Percentiles rank a stretch among this genome's conserved stretches.
phyloP scores from a whole-genome alignment of 1,284 basidiomycete species.

The Phylloboletellus chloephorus region DNA sequence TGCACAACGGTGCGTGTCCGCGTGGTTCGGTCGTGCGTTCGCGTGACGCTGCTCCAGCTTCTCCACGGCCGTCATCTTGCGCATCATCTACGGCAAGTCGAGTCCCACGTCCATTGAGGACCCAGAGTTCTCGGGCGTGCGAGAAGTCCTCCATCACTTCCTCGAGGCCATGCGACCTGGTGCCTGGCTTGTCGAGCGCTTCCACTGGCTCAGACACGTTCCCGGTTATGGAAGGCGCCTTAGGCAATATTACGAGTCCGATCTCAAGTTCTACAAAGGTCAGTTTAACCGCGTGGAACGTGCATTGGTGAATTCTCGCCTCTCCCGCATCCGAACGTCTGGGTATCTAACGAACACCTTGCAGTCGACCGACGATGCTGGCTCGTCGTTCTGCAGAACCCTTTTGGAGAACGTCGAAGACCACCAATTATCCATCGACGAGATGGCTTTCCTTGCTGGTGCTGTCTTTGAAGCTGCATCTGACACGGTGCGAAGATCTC shows the following conservation, averaged over 20 bases:
- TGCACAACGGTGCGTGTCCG: conserved; percentile 25
- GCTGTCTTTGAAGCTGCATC: conserved; percentile 61
- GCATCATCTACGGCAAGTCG: conserved; percentile 59
- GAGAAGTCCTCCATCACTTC: conserved; percentile 44
- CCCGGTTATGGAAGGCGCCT: conserved; percentile 20
- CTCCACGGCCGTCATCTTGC: conserved; percentile 58
- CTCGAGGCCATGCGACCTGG: conserved; percentile 51
- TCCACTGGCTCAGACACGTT: conserved; percentile 47
- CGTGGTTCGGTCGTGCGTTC: not conserved
- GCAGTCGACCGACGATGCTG: conserved; percentile 33
- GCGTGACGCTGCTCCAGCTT: conserved; percentile 37
- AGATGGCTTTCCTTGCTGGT: conserved; percentile 58
- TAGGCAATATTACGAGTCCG: conserved; percentile 45
- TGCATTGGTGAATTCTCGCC: conserved; percentile 37
- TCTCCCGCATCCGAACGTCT: conserved; percentile 2
- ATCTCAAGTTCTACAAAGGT: conserved; percentile 48
- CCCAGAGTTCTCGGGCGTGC: conserved; percentile 51
- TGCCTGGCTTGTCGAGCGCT: conserved; percentile 53
- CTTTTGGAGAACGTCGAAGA: conserved; percentile 49
- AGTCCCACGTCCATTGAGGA: conserved; percentile 47
- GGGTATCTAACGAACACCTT: not conserved
- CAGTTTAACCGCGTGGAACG: conserved; percentile 43
- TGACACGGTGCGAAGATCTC: conserved; percentile 41
- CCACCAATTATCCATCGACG: conserved; percentile 46
- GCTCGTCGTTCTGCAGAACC: conserved; percentile 50